Base-by-base conservation (phyloP, 164 flowering plant genomes). In the Hamamelis virginiana region DNA sequence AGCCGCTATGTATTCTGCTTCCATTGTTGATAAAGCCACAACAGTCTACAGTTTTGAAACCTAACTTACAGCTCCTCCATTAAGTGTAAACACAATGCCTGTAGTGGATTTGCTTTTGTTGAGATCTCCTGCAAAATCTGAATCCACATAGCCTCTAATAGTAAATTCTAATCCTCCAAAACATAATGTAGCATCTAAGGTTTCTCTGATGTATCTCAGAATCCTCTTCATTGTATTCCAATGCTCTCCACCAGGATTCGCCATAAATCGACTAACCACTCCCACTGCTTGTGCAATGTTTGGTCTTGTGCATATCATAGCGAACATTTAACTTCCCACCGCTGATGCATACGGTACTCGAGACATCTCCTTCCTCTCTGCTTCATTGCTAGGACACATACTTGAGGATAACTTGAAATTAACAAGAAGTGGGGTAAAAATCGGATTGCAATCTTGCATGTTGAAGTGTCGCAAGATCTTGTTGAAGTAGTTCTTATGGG, bases 231-330 rank as follows among this genome's bases (percentile, higher is more conserved):
- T 53, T 10, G n/a, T 26, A 25, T 50, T 61, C 50, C 58, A 60
- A 60, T 69, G 59, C 26, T 50, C 28, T 10, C 33, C 62, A 9
- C 59, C n/a, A 0, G 64, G 25, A 41, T 62, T 69, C 0, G 12
- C 59, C 59, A 61, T 48, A 16, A 48, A 69, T 22, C 50, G 50
- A 16, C 59, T 69, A 27, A 69, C 48, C 0, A 69, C 51, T 38
- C 66, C 62, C 6, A 69, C 53, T 19, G 38, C 71, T 19, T 68
- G 55, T 11, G 71, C 1, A 1, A 68, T 43, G 26, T 68, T 55
- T 0, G 23, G 64, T 5, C 50, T 23, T 0, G 62, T 57, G 23
- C 64, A 68, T 2, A 65, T 45, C 43, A 65, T 51, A 5, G 59
- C 68, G 51, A 27, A 65, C 45, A 51, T 65, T 0, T 50, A 28